Conservation (phyloP, 805 yeast genomes). For the Hagleromyces aurorensis region DNA sequence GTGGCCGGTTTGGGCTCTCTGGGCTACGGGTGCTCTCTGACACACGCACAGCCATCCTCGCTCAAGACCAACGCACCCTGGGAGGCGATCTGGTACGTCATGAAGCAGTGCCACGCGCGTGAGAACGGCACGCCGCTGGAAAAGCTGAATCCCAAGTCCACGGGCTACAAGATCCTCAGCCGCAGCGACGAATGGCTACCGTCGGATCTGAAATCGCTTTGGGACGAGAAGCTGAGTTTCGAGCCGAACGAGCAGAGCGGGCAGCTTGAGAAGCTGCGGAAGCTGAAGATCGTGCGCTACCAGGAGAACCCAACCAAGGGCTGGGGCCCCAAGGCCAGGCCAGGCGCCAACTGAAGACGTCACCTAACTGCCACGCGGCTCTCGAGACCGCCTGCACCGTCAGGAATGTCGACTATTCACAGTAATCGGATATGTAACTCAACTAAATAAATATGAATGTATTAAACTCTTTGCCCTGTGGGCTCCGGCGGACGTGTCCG, state of each 20-base stretch:
- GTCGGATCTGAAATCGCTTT: conserved; percentile 4
- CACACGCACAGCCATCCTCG: conserved; percentile 83
- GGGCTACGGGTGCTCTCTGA: conserved; percentile 74
- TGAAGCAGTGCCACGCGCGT: conserved; percentile 54
- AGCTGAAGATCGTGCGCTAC: conserved; percentile 73
- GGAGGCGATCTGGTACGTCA: conserved; percentile 65
- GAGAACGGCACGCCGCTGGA: conserved; percentile 35
- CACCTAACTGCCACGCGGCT: too few relatives aligned
- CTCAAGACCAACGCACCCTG: conserved; percentile 89
- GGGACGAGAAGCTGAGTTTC: conserved; percentile 38
- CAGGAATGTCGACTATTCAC: too few relatives aligned
- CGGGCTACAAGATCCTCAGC: conserved; percentile 51
- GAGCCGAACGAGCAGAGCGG: conserved; percentile 51
- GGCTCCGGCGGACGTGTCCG: too few relatives aligned
- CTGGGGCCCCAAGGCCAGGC: conserved; percentile 96
- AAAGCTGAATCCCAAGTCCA: conserved; percentile 41
- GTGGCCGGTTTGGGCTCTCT: conserved; percentile 77
- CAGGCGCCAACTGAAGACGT: conserved; percentile 33
- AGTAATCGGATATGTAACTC: too few relatives aligned
- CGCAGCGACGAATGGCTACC: conserved; percentile 25
- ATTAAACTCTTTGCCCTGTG: too few relatives aligned
- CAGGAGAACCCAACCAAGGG: conserved; percentile 89
- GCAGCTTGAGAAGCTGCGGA: conserved; percentile 53
- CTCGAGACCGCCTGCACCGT: too few relatives aligned
- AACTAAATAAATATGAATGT: too few relatives aligned